phyloP scores from a whole-genome alignment of 2,329 filamentous ascomycete genomes.

The Didymella sp. region DNA sequence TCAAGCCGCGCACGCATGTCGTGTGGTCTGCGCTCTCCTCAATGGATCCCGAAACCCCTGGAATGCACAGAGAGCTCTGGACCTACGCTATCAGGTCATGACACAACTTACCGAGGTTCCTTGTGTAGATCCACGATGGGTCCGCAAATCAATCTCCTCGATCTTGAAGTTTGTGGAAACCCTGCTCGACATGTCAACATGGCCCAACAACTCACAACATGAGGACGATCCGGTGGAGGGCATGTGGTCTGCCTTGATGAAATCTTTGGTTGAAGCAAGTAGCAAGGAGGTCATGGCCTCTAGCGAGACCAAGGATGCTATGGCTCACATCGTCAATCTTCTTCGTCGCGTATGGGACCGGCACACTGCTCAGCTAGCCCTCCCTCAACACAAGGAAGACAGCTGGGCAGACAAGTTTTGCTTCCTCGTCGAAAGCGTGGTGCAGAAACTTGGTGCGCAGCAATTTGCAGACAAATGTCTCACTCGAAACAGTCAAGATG shows the following conservation, averaged over 20 bases:
- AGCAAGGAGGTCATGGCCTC: constrained; percentile 90
- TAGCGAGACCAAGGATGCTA: constrained; percentile 79
- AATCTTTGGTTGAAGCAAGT: constrained; percentile 70
- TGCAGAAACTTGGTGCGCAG: constrained; percentile 58
- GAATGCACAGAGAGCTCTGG: constrained; percentile 75
- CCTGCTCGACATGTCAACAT: constrained; percentile 59
- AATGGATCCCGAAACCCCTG: constrained; percentile 68
- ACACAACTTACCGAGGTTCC: constrained; percentile 75
- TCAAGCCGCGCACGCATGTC: constrained; percentile 53
- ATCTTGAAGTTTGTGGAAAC: constrained; percentile 69
- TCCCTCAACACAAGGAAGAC: constrained; percentile 44
- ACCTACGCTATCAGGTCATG: constrained; percentile 58
- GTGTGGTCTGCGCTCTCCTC: constrained; percentile 76
- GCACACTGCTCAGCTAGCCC: constrained; percentile 53
- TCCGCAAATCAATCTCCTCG: constrained; percentile 71
- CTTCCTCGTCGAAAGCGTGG: constrained; percentile 59
- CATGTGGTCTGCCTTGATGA: constrained; percentile 69
- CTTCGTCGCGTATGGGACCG: constrained; percentile 73
- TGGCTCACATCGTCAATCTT: constrained; percentile 73
- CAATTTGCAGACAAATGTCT: constrained; percentile 60
- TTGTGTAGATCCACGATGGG: constrained; percentile 83
- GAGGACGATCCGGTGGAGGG: constrained; percentile 59
- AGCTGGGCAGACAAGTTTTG: constrained; percentile 59
- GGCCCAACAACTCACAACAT: constrained; percentile 47
- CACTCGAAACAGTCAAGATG: constrained; percentile 62